Percentiles rank a stretch among this genome's conserved stretches.
Conservation (phyloP, 2,329 filamentous ascomycete genomes). For the Claviceps maximensis region DNA sequence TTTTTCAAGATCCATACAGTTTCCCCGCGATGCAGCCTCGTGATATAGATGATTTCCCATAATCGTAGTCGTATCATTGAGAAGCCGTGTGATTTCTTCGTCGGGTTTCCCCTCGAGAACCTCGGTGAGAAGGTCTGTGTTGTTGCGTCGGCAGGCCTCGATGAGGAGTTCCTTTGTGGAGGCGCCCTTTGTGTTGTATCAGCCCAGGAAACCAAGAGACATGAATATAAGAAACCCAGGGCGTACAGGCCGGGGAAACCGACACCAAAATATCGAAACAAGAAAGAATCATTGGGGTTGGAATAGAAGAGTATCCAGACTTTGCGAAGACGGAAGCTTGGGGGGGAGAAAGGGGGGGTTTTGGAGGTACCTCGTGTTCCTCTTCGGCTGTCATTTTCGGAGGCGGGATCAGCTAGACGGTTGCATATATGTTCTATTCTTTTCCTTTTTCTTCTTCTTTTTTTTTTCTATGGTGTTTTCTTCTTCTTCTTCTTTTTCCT, state of each 20-base stretch:
- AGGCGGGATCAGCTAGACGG: no score
- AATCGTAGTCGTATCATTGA: conserved; percentile 76
- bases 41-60: conserved; percentile 85
- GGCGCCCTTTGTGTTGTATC: conserved; percentile 52
- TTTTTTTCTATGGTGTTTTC: background rate
- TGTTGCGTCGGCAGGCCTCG: conserved; percentile 88
- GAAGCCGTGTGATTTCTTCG: conserved; percentile 56
- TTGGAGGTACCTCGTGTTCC: conserved; percentile 10
- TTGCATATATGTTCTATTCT: no score
- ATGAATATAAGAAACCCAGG: no score
- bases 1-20: conserved; percentile 46
- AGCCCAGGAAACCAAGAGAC: no score
- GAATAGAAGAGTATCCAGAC: no score
- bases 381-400: conserved; percentile 8
- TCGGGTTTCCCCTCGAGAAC: conserved; percentile 51
- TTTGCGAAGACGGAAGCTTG: background rate
- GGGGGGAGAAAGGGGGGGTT: background rate
- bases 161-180: conserved; percentile 74
- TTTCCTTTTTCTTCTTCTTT: background rate
- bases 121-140: conserved; percentile 69
- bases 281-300: no score
- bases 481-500: no score
- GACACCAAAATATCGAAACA: no score
- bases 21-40: conserved; percentile 72
- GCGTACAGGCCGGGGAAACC: no score